Evolutionary conservation across 192 early-diverging fungal genomes (phyloP), one percentile per base, ranked within the genome.

Genomic region (Linnemannia schmuckeri): DNA sequence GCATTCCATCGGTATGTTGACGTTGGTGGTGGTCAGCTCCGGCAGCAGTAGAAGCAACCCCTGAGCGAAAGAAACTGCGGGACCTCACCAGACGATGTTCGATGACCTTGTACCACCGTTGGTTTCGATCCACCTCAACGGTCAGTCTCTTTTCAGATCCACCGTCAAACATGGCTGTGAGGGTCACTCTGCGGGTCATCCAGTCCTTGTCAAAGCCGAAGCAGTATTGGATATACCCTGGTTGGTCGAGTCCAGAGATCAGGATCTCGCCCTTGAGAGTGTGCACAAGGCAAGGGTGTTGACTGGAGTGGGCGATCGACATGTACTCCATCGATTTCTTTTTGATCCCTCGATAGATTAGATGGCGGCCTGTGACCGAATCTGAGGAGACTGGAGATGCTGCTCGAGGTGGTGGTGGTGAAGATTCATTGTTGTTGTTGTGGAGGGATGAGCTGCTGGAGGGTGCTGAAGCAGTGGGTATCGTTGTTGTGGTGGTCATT

Each of bases 271-370:
- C 80, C 35, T 82, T 75, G 74, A 82, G 80, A 3, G 68, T 82
- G 74, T 82, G 80, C 8, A 74, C 74, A 15, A 74, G 44, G 10
- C 75, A 74, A 5, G 74, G 47, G 20, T 75, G 79, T 35, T 70
- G 75, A 33, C 54, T 82, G 24, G 80, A 76, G 68, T 82, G 80
- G 42, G 74, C n/a, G 20, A 82, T 47, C 27, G 80, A 82, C 80
- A 82, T 82, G 74, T 82, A 82, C 47, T 82, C 80, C 80, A 82
- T 82, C 47, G 80, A 82, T 40, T 73, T 82, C 42, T 82, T 82
- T 20, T 46, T 76, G 18, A 82, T 24, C 8, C 80, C 80, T 30
- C 80, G 74, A 44, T 82, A 82, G 49, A 82, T 82, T 46, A 82
- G 27, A 30, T 82, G 80, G 49, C 69, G 41, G 44, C 74, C 74